Conservation (phyloP, 2,329 filamentous ascomycete genomes). For the Botryosphaeria dothidea region DNA sequence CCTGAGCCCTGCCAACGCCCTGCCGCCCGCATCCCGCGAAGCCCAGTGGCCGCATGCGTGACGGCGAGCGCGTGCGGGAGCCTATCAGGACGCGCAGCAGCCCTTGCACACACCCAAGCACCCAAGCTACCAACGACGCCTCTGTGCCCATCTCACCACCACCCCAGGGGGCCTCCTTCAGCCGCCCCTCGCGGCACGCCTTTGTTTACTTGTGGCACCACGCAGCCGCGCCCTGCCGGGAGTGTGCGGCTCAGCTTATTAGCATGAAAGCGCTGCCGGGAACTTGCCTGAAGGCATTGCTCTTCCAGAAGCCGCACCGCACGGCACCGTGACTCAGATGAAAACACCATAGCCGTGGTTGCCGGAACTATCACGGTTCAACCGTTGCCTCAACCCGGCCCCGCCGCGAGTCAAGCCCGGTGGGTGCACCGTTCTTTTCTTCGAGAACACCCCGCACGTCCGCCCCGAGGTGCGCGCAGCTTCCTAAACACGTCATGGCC, state of each 20-base stretch:
- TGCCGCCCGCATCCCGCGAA: slow-evolving; percentile 3
- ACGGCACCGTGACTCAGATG: background rate
- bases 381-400: slow-evolving; percentile 4
- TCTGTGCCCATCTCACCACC: background rate
- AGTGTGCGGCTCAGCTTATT: background rate
- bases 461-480: background rate
- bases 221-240: background rate
- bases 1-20: background rate
- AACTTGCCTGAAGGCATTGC: background rate
- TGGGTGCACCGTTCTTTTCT: background rate
- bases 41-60: slow-evolving; percentile 3
- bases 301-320: background rate
- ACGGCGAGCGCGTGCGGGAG: background rate
- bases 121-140: background rate
- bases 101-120: slow-evolving; percentile 5
- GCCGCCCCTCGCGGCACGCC: background rate
- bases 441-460: slow-evolving; percentile 16
- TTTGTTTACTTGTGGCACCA: background rate
- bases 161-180: background rate
- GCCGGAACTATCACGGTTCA: slow-evolving; percentile 11
- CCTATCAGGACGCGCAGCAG: slow-evolving; percentile 16
- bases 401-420: background rate
- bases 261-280: background rate
- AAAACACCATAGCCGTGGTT: slow-evolving; percentile 13
- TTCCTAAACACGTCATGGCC: slow-evolving; percentile 17